Conservation (phyloP, 768 basidiomycete species). For the Rhizopogon vulgaris region DNA sequence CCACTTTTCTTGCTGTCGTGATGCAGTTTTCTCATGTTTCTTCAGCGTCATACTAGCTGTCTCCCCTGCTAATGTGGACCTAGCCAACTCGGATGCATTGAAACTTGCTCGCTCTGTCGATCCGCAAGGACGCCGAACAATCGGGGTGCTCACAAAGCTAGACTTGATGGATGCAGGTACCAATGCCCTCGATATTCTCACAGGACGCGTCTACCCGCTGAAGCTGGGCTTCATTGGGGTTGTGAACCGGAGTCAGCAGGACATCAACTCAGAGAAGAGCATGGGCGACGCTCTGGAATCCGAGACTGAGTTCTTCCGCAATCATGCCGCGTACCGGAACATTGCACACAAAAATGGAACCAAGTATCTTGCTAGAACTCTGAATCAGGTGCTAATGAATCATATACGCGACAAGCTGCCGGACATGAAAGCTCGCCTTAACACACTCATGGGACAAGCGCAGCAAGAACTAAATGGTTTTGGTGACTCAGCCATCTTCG, state of each 20-base stretch:
- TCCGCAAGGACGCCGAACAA: slow-evolving; percentile 92
- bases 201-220: slow-evolving; percentile 94
- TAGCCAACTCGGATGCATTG: slow-evolving; percentile 96
- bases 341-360: slow-evolving; percentile 98
- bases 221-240: slow-evolving; percentile 98
- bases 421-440: slow-evolving; percentile 98
- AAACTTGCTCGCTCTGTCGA: slow-evolving; percentile 95
- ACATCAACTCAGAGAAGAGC: slow-evolving; percentile 83
- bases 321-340: slow-evolving; percentile 88
- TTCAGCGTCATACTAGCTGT: slow-evolving; percentile 91
- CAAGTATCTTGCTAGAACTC: slow-evolving; percentile 83
- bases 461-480: slow-evolving; percentile 97
- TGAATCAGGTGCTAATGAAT: slow-evolving; percentile 94
- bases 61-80: slow-evolving; percentile 95
- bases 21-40: background rate
- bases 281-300: slow-evolving; percentile 80
- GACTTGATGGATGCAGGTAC: slow-evolving; percentile 99
- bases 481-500: slow-evolving; percentile 88
- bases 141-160: slow-evolving; percentile 94
- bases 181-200: slow-evolving; percentile 93
- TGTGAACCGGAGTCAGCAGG: slow-evolving; percentile 96
- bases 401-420: slow-evolving; percentile 98
- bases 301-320: slow-evolving; percentile 88
- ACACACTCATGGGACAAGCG: slow-evolving; percentile 97
- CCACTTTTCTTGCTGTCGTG: background rate